Percentiles rank a stretch among this genome's conserved stretches.
These are phyloP conservation scores for Jatropha multifida DNA, from an alignment of 441 rosid genomes.

Conservation along the genomic window DNA sequence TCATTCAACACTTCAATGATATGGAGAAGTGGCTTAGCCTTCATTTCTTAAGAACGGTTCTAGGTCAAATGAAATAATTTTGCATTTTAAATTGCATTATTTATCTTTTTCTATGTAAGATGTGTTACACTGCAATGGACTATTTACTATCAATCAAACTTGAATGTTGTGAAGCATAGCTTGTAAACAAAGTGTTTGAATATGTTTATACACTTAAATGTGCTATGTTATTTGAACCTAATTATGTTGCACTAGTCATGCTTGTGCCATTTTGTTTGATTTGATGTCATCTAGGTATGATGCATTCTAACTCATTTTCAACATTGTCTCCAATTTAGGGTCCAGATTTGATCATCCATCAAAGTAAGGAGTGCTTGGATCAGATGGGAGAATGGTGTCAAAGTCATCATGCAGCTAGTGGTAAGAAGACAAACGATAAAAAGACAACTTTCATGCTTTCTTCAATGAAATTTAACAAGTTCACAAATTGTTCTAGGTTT, in stretches of 20 bases:
- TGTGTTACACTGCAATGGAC: neutral
- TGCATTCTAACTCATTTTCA: constrained; percentile 3
- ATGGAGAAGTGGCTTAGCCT: neutral
- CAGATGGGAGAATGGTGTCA: constrained; percentile 92
- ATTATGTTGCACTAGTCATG: neutral
- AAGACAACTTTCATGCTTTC: constrained; percentile 5
- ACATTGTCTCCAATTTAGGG: constrained; percentile 49
- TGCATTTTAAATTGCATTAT: neutral
- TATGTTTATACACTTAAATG: neutral
- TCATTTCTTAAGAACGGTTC: neutral
- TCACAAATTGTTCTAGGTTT: constrained; percentile 48
- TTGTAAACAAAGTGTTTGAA: neutral
- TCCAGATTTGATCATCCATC: constrained; percentile 88
- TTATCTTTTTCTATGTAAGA: neutral
- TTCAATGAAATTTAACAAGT: constrained; percentile 16
- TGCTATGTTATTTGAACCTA: neutral
- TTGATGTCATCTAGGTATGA: constrained; percentile 7
- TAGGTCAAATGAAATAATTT: neutral
- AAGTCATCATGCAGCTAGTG: constrained; percentile 84
- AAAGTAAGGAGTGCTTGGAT: constrained; percentile 70
- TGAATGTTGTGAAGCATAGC: neutral
- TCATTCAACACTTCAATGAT: neutral
- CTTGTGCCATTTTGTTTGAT: neutral
- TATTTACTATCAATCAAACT: neutral
- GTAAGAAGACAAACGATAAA: constrained; percentile 38